These are phyloP conservation scores for Podosphaera xanthii DNA, from an alignment of 2,329 filamentous ascomycete genomes.

Conservation along the genomic window DNA sequence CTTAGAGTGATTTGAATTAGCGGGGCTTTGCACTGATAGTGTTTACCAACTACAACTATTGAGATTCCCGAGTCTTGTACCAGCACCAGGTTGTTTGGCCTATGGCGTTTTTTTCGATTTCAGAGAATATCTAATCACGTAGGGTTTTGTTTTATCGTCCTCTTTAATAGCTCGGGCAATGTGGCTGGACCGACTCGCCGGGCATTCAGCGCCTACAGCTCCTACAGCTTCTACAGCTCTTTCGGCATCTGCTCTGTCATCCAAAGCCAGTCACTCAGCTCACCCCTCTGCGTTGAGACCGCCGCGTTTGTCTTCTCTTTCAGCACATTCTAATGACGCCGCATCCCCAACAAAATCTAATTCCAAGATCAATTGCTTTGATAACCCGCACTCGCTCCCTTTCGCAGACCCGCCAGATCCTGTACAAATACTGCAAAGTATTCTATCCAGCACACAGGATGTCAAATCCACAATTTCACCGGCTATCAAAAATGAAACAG, in stretches of 20 bases:
- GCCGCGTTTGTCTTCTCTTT: constrained; percentile 56
- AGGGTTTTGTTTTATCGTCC: neutral
- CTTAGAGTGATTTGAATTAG: too few relatives aligned
- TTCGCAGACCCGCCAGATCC: constrained; percentile 40
- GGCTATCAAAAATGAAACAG: constrained; percentile 3
- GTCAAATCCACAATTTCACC: constrained; percentile 4
- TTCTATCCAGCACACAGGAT: constrained; percentile 13
- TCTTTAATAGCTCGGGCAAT: constrained; percentile 22
- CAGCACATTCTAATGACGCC: constrained; percentile 56
- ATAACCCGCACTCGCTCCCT: constrained; percentile 34
- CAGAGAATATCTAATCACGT: neutral
- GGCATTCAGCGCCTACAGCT: constrained; percentile 29
- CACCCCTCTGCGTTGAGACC: constrained; percentile 47
- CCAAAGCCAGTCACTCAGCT: constrained; percentile 43
- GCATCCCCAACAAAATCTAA: constrained; percentile 49
- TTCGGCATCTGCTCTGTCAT: constrained; percentile 46
- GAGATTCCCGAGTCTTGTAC: too few relatives aligned
- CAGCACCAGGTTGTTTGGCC: too few relatives aligned
- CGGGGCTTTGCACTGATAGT: too few relatives aligned
- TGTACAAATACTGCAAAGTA: constrained; percentile 37
- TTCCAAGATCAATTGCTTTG: constrained; percentile 41
- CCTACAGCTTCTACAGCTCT: constrained; percentile 33
- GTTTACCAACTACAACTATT: too few relatives aligned
- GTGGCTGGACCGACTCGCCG: constrained; percentile 79
- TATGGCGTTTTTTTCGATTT: neutral